These are phyloP conservation scores for Wickerhamomyces alni DNA, from an alignment of 805 yeast genomes.

Conservation along the genomic window DNA sequence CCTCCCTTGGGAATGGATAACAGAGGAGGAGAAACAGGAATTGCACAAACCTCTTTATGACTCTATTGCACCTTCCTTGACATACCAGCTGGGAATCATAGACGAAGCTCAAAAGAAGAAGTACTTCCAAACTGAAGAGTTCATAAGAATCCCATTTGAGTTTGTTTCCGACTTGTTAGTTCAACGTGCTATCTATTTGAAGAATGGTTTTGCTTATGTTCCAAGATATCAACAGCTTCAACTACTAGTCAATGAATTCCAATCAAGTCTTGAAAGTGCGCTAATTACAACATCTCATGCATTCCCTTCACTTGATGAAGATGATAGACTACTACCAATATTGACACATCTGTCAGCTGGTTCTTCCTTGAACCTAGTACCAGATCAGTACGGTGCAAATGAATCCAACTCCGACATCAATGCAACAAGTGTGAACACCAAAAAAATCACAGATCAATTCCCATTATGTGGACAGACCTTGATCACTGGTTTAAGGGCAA, in stretches of 20 bases:
- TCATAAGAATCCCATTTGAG: conserved; percentile 84
- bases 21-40: conserved; percentile 51
- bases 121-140: conserved; percentile 54
- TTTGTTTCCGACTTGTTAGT: conserved; percentile 73
- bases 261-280: conserved; percentile 36
- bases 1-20: conserved; percentile 67
- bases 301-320: conserved; percentile 84
- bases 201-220: conserved; percentile 72
- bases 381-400: conserved; percentile 12
- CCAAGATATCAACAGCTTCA: conserved; percentile 77
- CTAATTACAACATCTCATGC: conserved; percentile 67
- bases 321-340: conserved; percentile 81
- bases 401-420: conserved; percentile 43
- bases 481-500: conserved; percentile 50
- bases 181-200: conserved; percentile 61
- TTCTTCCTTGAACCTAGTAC: conserved; percentile 39
- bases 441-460: conserved; percentile 53
- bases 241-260: conserved; percentile 64
- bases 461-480: conserved; percentile 78
- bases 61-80: conserved; percentile 41
- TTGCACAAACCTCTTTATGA: conserved; percentile 45
- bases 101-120: conserved; percentile 39
- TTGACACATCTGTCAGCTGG: conserved; percentile 73
- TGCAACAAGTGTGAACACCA: conserved; percentile 51
- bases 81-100: conserved; percentile 29